These are phyloP conservation scores for Mrakia frigida DNA, from an alignment of 768 basidiomycete genomes.

Conservation along the genomic window DNA sequence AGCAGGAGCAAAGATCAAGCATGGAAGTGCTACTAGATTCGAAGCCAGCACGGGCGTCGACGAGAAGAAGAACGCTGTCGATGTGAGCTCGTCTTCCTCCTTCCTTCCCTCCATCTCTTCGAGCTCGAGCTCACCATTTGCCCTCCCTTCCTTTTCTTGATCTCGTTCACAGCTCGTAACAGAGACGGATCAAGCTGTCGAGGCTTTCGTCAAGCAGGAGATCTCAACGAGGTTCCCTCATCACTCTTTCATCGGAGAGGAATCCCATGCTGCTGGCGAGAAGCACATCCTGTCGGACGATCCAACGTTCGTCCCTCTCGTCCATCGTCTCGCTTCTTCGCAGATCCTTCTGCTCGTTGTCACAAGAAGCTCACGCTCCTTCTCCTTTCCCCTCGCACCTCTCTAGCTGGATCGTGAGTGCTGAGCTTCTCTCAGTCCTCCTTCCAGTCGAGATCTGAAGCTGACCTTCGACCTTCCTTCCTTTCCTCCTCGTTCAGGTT, in stretches of 20 bases:
- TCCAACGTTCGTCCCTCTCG: conserved; percentile 70
- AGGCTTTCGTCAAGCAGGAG: conserved; percentile 17
- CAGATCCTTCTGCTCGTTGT: neutral
- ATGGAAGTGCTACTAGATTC: conserved; percentile 60
- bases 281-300: conserved; percentile 69
- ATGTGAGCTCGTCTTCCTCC: conserved; percentile 43
- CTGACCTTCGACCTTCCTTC: neutral
- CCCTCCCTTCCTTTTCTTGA: neutral
- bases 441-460: neutral
- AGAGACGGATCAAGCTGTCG: conserved; percentile 76
- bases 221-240: conserved; percentile 53
- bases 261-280: conserved; percentile 74
- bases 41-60: conserved; percentile 52
- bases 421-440: too few species aligned
- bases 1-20: conserved; percentile 47
- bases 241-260: conserved; percentile 86
- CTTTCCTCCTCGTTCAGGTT: conserved; percentile 45
- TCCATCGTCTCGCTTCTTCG: neutral
- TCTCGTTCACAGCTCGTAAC: conserved; percentile 60
- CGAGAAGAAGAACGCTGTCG: conserved; percentile 90
- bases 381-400: neutral
- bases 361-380: neutral
- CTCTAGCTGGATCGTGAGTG: conserved; percentile 21
- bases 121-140: neutral
- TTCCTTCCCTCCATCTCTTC: neutral